Evolutionary conservation across 1,139 yeast genomes (phyloP).

Genomic region (Pichia sp.): DNA sequence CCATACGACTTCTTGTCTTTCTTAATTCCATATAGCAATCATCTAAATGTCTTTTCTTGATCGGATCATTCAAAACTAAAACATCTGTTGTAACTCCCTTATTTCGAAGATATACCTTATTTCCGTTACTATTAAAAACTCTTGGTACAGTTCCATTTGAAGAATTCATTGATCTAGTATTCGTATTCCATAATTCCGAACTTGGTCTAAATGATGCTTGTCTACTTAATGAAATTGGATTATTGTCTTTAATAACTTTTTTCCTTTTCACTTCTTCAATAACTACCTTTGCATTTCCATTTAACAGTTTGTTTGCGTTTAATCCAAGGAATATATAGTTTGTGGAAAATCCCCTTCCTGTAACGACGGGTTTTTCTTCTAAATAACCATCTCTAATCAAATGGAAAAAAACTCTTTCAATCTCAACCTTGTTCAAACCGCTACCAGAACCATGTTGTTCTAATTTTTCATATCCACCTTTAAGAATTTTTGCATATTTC

Average conservation of each 20-base stretch:
- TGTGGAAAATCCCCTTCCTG: constrained; percentile 71
- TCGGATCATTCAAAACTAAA: constrained; percentile 14
- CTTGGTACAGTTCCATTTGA: background rate
- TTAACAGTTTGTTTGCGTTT: constrained; percentile 39
- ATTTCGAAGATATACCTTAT: background rate
- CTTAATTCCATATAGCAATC: constrained; percentile 39
- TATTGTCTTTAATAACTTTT: background rate
- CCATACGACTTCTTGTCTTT: constrained; percentile 39
- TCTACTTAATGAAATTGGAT: constrained; percentile 1
- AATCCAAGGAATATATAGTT: constrained; percentile 61
- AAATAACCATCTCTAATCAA: constrained; percentile 63
- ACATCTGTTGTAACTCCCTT: constrained; percentile 14
- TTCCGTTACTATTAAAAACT: constrained; percentile 6
- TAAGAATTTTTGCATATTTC: constrained; percentile 51
- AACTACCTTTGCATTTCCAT: constrained; percentile 41
- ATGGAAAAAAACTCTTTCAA: constrained; percentile 78
- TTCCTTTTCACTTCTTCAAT: constrained; percentile 30
- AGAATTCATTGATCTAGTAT: no score
- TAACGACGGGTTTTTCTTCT: constrained; percentile 66
- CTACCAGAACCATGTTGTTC: constrained; percentile 69
- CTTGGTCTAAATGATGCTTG: constrained; percentile 16
- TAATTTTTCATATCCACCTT: constrained; percentile 54
- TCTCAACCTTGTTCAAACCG: constrained; percentile 53
- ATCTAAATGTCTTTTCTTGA: constrained; percentile 31
- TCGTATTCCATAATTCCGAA: constrained; percentile 10